Conservation (phyloP, 495 filamentous ascomycete genomes). For the Penicillium argentinense region DNA sequence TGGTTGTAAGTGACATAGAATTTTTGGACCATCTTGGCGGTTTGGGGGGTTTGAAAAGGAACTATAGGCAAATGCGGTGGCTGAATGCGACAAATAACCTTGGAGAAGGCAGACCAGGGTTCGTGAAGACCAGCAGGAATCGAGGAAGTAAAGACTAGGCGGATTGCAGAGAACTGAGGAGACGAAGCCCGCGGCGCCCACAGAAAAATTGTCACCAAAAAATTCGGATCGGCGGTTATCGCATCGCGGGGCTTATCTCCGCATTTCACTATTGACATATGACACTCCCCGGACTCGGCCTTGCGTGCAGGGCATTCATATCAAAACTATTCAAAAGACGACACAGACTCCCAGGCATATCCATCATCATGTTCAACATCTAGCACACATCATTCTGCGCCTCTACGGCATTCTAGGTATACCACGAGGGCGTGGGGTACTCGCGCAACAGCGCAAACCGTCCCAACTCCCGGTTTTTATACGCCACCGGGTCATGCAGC, state of each 20-base stretch:
- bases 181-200: slow-evolving; percentile 6
- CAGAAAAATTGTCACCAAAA: slow-evolving; percentile 11
- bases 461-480: slow-evolving; percentile 60
- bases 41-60: slow-evolving; percentile 1
- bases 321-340: too few relatives aligned
- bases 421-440: slow-evolving; percentile 57
- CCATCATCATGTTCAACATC: too few relatives aligned
- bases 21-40: slow-evolving; percentile 75
- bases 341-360: too few relatives aligned
- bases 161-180: background rate
- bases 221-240: slow-evolving; percentile 21
- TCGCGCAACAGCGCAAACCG: slow-evolving; percentile 52
- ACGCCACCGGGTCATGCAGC: slow-evolving; percentile 62
- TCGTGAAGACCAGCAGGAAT: background rate
- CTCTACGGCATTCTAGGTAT: slow-evolving; percentile 42
- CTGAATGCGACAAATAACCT: background rate
- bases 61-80: background rate
- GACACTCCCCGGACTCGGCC: background rate
- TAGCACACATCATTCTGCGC: too few relatives aligned
- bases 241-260: slow-evolving; percentile 20
- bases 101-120: background rate
- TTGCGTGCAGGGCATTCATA: too few relatives aligned
- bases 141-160: slow-evolving; percentile 4
- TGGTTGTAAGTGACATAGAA: slow-evolving; percentile 95
- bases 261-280: background rate